Conservation (phyloP, 495 filamentous ascomycete genomes). For the Hypoxylon lenormandii region DNA sequence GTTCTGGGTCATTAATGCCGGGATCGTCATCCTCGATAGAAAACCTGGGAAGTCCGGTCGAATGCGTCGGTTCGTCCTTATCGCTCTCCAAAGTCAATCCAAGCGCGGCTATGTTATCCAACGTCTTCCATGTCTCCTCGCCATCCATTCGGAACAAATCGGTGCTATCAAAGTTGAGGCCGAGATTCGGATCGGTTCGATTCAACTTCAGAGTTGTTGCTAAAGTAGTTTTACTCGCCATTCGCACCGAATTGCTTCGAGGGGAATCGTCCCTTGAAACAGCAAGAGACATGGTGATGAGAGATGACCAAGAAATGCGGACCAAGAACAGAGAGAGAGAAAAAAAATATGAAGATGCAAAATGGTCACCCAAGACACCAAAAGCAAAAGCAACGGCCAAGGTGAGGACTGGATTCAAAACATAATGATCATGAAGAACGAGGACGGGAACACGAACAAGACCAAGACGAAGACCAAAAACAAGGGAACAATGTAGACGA, state of each 20-base stretch:
- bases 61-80: constrained; percentile 46
- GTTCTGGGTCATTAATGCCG: constrained; percentile 19
- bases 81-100: constrained; percentile 54
- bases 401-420: constrained; percentile 47
- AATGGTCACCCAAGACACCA: constrained; percentile 53
- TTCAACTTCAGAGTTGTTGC: constrained; percentile 49
- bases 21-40: constrained; percentile 32
- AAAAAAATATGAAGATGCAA: constrained; percentile 52
- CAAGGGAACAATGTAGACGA: constrained; percentile 44
- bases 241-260: constrained; percentile 51
- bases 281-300: constrained; percentile 50
- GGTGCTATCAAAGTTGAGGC: constrained; percentile 43
- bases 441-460: constrained; percentile 21
- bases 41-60: constrained; percentile 45
- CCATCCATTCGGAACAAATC: constrained; percentile 38
- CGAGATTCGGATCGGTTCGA: constrained; percentile 47
- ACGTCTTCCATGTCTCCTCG: constrained; percentile 51
- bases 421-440: constrained; percentile 52
- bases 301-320: constrained; percentile 49
- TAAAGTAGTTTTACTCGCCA: constrained; percentile 52
- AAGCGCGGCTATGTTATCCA: constrained; percentile 59
- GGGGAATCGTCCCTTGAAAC: constrained; percentile 40
- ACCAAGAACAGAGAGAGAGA: constrained; percentile 51
- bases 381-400: constrained; percentile 30
- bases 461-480: constrained; percentile 7